Evolutionary conservation across 1,139 yeast species (phyloP), one percentile per base, ranked within the genome.

Genomic region (Wickerhamiella infanticola): DNA sequence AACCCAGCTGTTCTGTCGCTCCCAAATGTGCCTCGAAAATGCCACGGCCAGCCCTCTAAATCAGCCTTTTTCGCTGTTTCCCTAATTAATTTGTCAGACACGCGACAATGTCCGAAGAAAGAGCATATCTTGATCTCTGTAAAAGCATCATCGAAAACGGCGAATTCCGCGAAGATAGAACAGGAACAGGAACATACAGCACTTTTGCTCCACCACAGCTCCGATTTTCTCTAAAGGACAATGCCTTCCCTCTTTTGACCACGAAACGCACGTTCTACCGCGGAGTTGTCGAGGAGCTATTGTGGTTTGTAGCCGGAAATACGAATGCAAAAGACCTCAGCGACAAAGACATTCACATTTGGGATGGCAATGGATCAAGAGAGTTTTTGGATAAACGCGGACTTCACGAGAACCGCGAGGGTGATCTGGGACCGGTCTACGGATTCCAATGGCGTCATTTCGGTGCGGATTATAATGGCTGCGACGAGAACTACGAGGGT

Each of bases 371-470:
- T 60, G 98, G 98, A n/a, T 82, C 95, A 29, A 72, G 96, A 52
- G 95, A 85, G 63, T 90, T 76, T 62, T 68, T 90, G 48, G 97
- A 90, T 60, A 73, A 76, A 8, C 66, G 86, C 39, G 98, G 98
- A 0, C 72, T 90, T 43, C 70, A 72, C 0, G 71, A 83, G 49
- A 77, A 95, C 58, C 72, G 90, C 51, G 96, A 78, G 57, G 97
- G 97, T 47, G 99, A 90, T 64, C 66, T 90, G 55, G 99, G 99
- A 0, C 98, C 99, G 1, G 96, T 90, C 3, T 90, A 90, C 61
- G 99, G 99, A 0, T 90, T 93, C 66, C 99, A 90, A 64, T 90
- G 99, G 99, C 77, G 99, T 58, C 98, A 93, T 63, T 90, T 93
- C 61, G 98, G 98, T 31, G 98, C 98, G 3, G 76, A 81, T 53